Evolutionary conservation across 2,329 filamentous ascomycete genomes (phyloP).

Genomic region (Paraconiothyrium sp.): DNA sequence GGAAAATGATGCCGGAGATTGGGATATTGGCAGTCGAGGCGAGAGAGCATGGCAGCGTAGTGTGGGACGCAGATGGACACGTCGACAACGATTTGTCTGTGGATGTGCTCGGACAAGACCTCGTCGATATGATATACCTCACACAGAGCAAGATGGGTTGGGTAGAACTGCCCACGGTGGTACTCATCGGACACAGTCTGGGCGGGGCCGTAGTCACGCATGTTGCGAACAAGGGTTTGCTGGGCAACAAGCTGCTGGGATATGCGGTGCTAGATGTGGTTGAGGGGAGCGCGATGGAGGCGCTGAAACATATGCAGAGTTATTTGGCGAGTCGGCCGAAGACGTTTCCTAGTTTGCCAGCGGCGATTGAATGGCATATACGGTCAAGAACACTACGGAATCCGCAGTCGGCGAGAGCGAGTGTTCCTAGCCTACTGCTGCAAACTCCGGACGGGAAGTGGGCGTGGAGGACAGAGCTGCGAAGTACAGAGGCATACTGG

Average conservation of each 20-base stretch:
- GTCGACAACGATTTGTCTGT: slow-evolving; percentile 73
- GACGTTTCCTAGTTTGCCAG: slow-evolving; percentile 78
- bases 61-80: slow-evolving; percentile 49
- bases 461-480: slow-evolving; percentile 87
- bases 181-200: slow-evolving; percentile 91
- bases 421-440: slow-evolving; percentile 81
- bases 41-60: slow-evolving; percentile 81
- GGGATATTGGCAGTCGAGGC: slow-evolving; percentile 89
- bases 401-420: slow-evolving; percentile 81
- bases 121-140: slow-evolving; percentile 73
- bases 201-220: slow-evolving; percentile 92
- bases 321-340: slow-evolving; percentile 85
- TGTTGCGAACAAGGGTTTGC: slow-evolving; percentile 72
- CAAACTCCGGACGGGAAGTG: slow-evolving; percentile 60
- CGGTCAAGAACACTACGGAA: slow-evolving; percentile 88
- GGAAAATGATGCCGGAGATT: slow-evolving; percentile 77
- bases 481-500: slow-evolving; percentile 89
- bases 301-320: slow-evolving; percentile 90
- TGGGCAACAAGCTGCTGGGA: slow-evolving; percentile 77
- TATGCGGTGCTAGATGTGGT: slow-evolving; percentile 95
- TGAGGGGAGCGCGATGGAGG: slow-evolving; percentile 93
- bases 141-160: slow-evolving; percentile 76
- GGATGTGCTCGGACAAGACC: slow-evolving; percentile 75
- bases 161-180: slow-evolving; percentile 74
- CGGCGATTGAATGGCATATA: slow-evolving; percentile 93